Evolutionary conservation across 2,329 filamentous ascomycete genomes (phyloP).

Genomic region (Penicillium crustosum): DNA sequence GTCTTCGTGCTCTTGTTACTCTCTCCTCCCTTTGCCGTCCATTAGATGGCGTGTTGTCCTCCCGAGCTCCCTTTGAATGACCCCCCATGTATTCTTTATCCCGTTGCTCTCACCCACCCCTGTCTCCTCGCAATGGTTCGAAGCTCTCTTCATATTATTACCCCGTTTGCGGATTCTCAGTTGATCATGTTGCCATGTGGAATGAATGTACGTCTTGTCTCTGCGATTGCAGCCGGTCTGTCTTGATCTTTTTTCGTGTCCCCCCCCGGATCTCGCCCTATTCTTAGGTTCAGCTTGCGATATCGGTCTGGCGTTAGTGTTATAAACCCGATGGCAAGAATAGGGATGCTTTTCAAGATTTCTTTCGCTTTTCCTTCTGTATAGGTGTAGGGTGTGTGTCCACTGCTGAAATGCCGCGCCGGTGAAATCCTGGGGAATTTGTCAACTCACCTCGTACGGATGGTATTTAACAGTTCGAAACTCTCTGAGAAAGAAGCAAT

Average conservation of each 20-base stretch:
- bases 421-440: no score
- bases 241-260: constrained; percentile 7
- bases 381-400: neutral
- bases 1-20: neutral
- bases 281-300: constrained; percentile 1
- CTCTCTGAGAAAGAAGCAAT: neutral
- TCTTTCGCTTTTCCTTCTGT: neutral
- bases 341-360: neutral
- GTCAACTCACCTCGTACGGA: neutral
- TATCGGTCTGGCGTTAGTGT: neutral
- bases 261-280: constrained; percentile 1
- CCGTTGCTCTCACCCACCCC: neutral
- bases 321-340: neutral
- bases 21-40: neutral
- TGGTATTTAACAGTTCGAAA: neutral
- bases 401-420: no score
- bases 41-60: neutral
- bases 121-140: neutral
- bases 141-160: constrained; percentile 6
- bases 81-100: constrained; percentile 6
- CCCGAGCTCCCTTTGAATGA: neutral
- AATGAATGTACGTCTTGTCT: constrained; percentile 24
- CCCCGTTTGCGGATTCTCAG: constrained; percentile 3
- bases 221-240: constrained; percentile 16
- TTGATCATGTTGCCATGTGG: constrained; percentile 25